Evolutionary conservation across 2,329 filamentous ascomycete species (phyloP), one percentile per base, ranked within the genome.

Genomic region (Diaporthe aspalathi): DNA sequence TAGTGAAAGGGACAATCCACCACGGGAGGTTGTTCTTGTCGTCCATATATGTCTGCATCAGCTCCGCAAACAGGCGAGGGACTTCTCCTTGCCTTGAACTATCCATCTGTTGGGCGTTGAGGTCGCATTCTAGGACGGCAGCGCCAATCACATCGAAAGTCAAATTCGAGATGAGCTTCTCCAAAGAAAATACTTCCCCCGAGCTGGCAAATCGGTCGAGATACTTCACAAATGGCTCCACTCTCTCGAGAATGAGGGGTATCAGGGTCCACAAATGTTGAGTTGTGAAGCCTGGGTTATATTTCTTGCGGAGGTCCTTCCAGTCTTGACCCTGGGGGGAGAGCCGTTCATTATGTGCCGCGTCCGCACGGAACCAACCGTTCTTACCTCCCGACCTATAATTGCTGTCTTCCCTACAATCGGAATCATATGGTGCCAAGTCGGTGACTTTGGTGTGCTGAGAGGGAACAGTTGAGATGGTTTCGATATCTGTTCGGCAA

Each of bases 1-100:
- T 63, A 16, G 57, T 32, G 11, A 49, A 14, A 6, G 57, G 43
- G 20, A 24, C 24, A 14, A 63, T 22, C 57, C 57, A 63, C 57
- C 57, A 63, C 1, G 57, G 57, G 5, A 63, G 57, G 40, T 63
- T 63, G 17, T 45, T 63, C 20, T 63, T 63, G 8, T 63, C 57
- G 57, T 63, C 57, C 11, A 8, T 14, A 20, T 63, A 63, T 27
- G 57, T 63, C 11, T 22, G 11, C 27, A 63, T 12, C 14, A 63
- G 11, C 17, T 63, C 57, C 20, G 2, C 9, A 12, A 63, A 63
- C 1, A 63, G 6, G 4, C 27, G 24, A 12, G 27, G 8, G 40
- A 63, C 24, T 35, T 63, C 57, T 6, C 57, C 57, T 49, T 63
- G 57, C 20, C 35, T 47, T 4, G 40, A 47, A 3, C 3, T 22